Percentiles rank a stretch among this genome's conserved stretches.
These are phyloP conservation scores for Scleroderma bovista DNA, from an alignment of 768 basidiomycete species.

Conservation along the genomic window DNA sequence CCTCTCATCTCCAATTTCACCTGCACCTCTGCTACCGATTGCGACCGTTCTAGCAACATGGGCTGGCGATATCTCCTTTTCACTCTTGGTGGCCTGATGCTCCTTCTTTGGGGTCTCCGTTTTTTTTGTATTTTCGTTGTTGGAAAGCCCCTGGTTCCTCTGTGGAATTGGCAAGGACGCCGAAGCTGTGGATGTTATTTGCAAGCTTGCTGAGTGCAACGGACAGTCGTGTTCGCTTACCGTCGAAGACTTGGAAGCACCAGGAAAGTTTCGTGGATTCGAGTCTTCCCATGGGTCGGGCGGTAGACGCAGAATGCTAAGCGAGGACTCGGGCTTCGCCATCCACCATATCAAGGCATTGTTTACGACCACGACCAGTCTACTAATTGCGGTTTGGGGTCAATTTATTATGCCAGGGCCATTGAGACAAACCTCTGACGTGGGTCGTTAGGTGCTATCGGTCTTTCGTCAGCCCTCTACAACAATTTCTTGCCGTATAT, in stretches of 20 bases:
- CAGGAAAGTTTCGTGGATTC: constrained; percentile 16
- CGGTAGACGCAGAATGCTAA: constrained; percentile 23
- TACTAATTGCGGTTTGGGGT: constrained; percentile 48
- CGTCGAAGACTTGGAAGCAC: constrained; percentile 37
- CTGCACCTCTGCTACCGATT: constrained; percentile 33
- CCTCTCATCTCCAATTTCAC: constrained; percentile 53
- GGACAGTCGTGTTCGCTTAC: constrained; percentile 38
- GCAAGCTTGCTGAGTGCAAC: constrained; percentile 47
- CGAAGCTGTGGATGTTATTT: constrained; percentile 45
- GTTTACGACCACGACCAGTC: constrained; percentile 58
- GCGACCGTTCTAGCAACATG: constrained; percentile 46
- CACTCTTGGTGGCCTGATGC: constrained; percentile 46
- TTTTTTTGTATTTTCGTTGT: constrained; percentile 47
- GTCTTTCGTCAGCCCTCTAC: constrained; percentile 67
- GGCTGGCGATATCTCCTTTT: constrained; percentile 60
- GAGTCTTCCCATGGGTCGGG: constrained; percentile 6
- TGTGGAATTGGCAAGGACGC: constrained; percentile 48
- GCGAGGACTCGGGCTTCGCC: constrained; percentile 38
- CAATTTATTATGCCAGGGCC: constrained; percentile 7
- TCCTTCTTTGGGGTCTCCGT: constrained; percentile 48
- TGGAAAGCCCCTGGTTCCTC: constrained; percentile 56
- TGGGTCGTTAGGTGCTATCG: constrained; percentile 51
- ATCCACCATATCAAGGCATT: constrained; percentile 48
- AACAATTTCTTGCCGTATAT: constrained; percentile 49
- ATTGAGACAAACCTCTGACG: not conserved